A percentile compares a stretch with the other conserved stretches of the same genome.
phyloP scores from a whole-genome alignment of 2,329 filamentous ascomycete genomes.

The Epichloe uncinata region DNA sequence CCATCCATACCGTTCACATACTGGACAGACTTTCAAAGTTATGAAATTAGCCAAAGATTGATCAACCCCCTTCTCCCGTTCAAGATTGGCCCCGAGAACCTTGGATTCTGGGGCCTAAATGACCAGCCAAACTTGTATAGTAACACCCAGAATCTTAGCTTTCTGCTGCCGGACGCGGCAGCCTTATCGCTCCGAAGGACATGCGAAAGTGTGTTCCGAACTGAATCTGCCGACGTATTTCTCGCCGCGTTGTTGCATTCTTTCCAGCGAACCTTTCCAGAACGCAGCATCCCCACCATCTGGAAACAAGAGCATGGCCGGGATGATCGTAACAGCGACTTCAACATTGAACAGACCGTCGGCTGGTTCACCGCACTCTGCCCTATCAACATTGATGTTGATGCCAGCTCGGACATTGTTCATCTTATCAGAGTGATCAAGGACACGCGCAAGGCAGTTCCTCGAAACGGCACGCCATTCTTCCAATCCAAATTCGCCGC shows the following conservation, averaged over 20 bases:
- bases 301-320: slow-evolving; percentile 42
- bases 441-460: slow-evolving; percentile 32
- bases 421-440: slow-evolving; percentile 40
- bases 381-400: slow-evolving; percentile 32
- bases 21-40: slow-evolving; percentile 34
- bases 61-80: slow-evolving; percentile 25
- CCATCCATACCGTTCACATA: slow-evolving; percentile 33
- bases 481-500: slow-evolving; percentile 33
- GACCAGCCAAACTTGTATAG: slow-evolving; percentile 31
- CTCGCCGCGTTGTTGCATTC: slow-evolving; percentile 40
- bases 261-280: slow-evolving; percentile 40
- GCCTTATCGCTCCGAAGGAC: slow-evolving; percentile 28
- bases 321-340: slow-evolving; percentile 28
- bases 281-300: slow-evolving; percentile 35
- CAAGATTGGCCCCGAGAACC: slow-evolving; percentile 24
- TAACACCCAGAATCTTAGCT: slow-evolving; percentile 27
- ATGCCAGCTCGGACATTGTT: slow-evolving; percentile 34
- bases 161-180: slow-evolving; percentile 28
- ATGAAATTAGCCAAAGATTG: slow-evolving; percentile 19
- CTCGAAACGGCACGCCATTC: slow-evolving; percentile 33
- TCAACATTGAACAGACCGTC: slow-evolving; percentile 42
- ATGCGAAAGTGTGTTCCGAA: slow-evolving; percentile 33
- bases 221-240: slow-evolving; percentile 40
- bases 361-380: slow-evolving; percentile 48
- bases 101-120: slow-evolving; percentile 34